Conservation (phyloP, 345 rosid genomes). For the Hibiscus tridactylites region DNA sequence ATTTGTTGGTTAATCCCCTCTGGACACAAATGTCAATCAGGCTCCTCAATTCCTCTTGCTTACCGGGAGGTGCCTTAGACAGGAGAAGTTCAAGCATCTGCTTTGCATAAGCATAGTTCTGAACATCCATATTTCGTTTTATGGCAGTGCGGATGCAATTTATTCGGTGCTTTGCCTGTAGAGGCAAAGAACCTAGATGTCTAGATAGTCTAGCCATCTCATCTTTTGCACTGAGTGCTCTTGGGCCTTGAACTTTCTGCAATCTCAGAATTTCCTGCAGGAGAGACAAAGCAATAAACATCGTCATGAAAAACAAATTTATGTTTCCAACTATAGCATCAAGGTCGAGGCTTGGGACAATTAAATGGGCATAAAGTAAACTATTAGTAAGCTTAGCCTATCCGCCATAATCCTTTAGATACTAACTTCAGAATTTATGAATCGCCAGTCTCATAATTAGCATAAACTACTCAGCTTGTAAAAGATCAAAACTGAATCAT, state of each 20-base stretch:
- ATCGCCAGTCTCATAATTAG: background rate
- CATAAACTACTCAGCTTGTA: background rate
- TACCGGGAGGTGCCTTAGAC: conserved; percentile 80
- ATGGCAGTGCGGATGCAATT: conserved; percentile 93
- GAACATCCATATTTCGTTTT: conserved; percentile 95
- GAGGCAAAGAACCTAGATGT: conserved; percentile 81
- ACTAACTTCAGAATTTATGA: background rate
- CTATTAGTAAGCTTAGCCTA: background rate
- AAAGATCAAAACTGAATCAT: background rate
- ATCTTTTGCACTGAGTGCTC: conserved; percentile 87
- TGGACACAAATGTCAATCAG: conserved; percentile 83
- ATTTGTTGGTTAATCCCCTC: conserved; percentile 81
- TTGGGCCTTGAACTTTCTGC: conserved; percentile 86
- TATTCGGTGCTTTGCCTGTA: conserved; percentile 89
- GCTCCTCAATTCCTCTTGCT: conserved; percentile 86
- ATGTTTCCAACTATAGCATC: background rate
- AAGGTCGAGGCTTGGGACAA: background rate
- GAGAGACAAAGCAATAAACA: background rate
- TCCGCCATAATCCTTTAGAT: background rate
- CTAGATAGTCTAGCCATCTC: conserved; percentile 97
- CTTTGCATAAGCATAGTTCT: conserved; percentile 79
- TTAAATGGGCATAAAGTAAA: background rate
- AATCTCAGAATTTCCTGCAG: conserved; percentile 80
- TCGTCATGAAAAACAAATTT: conserved; percentile 1
- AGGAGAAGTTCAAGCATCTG: conserved; percentile 97